Conservation (phyloP, 2,329 filamentous ascomycete genomes). For the Cytospora schulzeri region DNA sequence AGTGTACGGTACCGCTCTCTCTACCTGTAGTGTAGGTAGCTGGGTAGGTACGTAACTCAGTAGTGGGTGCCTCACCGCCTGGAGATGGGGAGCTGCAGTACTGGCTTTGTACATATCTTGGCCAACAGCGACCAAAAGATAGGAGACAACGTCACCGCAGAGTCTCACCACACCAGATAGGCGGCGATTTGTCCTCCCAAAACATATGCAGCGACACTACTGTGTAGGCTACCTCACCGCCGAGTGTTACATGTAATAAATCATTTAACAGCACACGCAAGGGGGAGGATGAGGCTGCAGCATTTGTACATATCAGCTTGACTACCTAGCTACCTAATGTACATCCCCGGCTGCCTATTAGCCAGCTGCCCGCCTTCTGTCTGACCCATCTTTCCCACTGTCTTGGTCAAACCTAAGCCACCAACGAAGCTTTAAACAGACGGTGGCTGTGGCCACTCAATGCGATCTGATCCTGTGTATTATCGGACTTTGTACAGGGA, state of each 20-base stretch:
- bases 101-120: not conserved
- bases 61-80: slow-evolving; percentile 1
- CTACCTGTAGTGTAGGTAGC: too few relatives aligned
- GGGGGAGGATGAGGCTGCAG: not conserved
- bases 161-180: slow-evolving; percentile 13
- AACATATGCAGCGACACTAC: slow-evolving; percentile 5
- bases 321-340: not conserved
- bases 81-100: not conserved
- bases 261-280: not conserved
- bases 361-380: not conserved
- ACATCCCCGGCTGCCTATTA: not conserved
- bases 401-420: not conserved
- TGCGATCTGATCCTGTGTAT: not conserved
- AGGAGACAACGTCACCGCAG: not conserved
- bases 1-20: too few relatives aligned
- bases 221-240: slow-evolving; percentile 26
- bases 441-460: not conserved
- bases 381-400: slow-evolving; percentile 4
- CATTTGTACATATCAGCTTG: not conserved
- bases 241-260: not conserved
- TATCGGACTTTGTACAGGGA: too few relatives aligned
- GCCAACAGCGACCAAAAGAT: not conserved
- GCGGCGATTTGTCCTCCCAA: slow-evolving; percentile 15
- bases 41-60: not conserved
- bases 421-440: not conserved